Base-by-base conservation (phyloP, 306 rosid genomes). In the Potentilla sterilis region DNA sequence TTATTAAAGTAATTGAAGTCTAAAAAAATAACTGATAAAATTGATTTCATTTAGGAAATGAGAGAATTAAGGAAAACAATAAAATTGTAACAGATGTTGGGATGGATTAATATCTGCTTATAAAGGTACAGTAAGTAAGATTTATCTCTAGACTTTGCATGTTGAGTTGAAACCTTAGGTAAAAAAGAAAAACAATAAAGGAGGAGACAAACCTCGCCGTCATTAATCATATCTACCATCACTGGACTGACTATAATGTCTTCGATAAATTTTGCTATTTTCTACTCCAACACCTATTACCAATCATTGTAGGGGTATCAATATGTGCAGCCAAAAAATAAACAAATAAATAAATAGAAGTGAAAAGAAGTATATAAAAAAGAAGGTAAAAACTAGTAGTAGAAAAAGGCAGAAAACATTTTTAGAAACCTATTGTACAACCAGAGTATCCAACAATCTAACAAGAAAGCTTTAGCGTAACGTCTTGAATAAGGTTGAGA, bases 161-260 rank as follows among this genome's bases (percentile, higher is more conserved):
- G n/a, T n/a, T n/a, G n/a, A n/a, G n/a, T n/a, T n/a, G n/a, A n/a
- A n/a, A n/a, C n/a, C n/a, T n/a, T n/a, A n/a, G n/a, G n/a, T n/a
- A n/a, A n/a, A n/a, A n/a, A n/a, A n/a, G 1, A 58, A 22, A 22
- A 83, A 83, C 69, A 43, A 18, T 58, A 48, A 72, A 37, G 6
- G 7, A 72, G 6, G 2, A 51, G 48, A 19, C 63, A 74, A 83
- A 94, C 98, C 97, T 95, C 97, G 82, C 95, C 97, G 74, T 95
- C 97, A 62, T 90, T 89, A 74, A 92, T 85, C 73, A 95, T 76
- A 85, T 95, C 96, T 62, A 95, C 92, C 96, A 95, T 95, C 81
- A 93, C 90, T 78, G 98, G 98, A 80, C 97, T 96, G 72, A 95
- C 91, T 55, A 95, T 90, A 72, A 95, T 89, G 86, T 95, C 98